Base-by-base conservation (phyloP, 345 rosid species). In the Reutealis trisperma region DNA sequence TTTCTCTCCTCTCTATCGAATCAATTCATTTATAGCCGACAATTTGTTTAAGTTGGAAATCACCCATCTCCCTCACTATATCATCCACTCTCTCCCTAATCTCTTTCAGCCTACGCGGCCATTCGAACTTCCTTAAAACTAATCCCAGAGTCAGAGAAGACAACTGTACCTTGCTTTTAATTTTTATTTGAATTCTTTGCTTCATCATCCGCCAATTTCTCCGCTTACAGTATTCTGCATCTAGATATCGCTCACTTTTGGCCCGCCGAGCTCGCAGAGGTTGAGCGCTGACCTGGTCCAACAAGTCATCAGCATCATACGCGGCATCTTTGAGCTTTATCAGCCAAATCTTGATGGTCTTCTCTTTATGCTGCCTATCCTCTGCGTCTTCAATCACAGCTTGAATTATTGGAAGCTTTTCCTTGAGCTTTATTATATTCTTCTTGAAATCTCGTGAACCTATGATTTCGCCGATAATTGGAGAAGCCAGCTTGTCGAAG, bases 301-400 rank as follows among this genome's bases (percentile, higher is more conserved):
- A 13, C 9, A 79, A 72, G 47, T 79, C 74, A 4, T 78, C 73
- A 0, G 73, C 73, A 68, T 73, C 84, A 37, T 70, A 77, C 55
- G 76, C 76, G 1, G 60, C 76, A 32, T 77, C 76, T 45, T 69
- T 55, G 11, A 78, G 81, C 55, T 65, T 67, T 58, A 49, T 18
- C 37, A 82, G 60, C 81, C 81, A 82, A 55, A 77, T 69, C 64
- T 41, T 25, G 30, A 81, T 51, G 45, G 21, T 59, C 60, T 59
- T 74, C 47, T 74, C 70, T 3, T 16, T 37, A 15, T 55, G 30
- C 44, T 73, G 81, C 18, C 67, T 22, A 67, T 81, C 62, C 41
- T 77, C 80, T 58, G 83, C 83, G 51, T 72, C 83, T 37, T 81
- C 60, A 18, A 81, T 63, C 27, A 73, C 84, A 11, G 75, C 84